A percentile compares a stretch with the other conserved stretches of the same genome.
phyloP scores from a whole-genome alignment of 768 basidiomycete species.

The Zangia roseola region DNA sequence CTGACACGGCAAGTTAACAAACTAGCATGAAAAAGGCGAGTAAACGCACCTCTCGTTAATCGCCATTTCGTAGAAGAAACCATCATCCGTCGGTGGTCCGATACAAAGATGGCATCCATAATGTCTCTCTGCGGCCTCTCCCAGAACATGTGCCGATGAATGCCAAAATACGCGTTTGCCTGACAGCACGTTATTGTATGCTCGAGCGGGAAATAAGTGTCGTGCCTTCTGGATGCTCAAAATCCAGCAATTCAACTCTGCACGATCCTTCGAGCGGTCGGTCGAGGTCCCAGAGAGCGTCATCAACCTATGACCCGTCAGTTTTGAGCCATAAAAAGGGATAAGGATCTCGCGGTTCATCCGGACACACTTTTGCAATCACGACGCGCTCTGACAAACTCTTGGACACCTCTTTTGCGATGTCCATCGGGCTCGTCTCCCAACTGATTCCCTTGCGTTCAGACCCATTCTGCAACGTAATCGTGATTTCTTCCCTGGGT shows the following conservation, averaged over 20 bases:
- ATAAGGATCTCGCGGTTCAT: too few relatives aligned
- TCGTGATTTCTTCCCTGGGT: constrained; percentile 76
- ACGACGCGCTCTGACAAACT: constrained; percentile 85
- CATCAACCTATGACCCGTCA: constrained; percentile 61
- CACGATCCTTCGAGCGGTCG: constrained; percentile 87
- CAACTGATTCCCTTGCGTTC: constrained; percentile 83
- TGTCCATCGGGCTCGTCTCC: constrained; percentile 91
- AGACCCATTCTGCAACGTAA: constrained; percentile 87
- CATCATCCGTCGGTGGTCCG: constrained; percentile 95
- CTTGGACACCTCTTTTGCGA: constrained; percentile 87
- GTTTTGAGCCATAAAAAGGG: background rate
- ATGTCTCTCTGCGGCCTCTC: constrained; percentile 93
- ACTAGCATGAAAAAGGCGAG: too few relatives aligned
- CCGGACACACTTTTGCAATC: constrained; percentile 75
- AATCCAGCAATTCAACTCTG: constrained; percentile 84
- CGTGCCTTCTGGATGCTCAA: constrained; percentile 85
- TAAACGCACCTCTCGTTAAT: constrained; percentile 66
- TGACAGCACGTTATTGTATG: constrained; percentile 19
- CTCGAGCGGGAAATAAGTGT: background rate
- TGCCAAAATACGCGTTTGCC: constrained; percentile 99
- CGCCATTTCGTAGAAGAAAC: constrained; percentile 99
- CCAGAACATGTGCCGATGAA: constrained; percentile 96
- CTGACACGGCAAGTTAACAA: constrained; percentile 34
- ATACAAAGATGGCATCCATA: constrained; percentile 97
- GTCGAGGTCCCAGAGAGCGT: constrained; percentile 90